phyloP scores from a whole-genome alignment of 2,329 filamentous ascomycete species.

The Colletotrichum tropicale region DNA sequence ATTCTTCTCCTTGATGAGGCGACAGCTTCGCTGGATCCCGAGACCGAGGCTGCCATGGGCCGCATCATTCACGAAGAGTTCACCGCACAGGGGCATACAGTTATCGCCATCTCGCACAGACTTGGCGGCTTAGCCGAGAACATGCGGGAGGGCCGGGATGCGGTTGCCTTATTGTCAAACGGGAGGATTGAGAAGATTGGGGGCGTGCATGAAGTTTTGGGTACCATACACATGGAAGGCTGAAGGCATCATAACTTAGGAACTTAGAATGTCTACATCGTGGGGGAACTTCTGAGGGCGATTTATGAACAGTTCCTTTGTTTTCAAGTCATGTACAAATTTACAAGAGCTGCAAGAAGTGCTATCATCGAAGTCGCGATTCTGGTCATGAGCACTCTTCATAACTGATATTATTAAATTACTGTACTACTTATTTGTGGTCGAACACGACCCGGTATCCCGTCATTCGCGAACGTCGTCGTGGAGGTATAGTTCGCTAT shows the following conservation, averaged over 20 bases:
- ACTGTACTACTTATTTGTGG: not conserved
- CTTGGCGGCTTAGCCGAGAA: not conserved
- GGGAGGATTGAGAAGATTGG: not conserved
- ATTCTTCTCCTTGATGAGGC: not conserved
- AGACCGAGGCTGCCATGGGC: not conserved
- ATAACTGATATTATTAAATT: not conserved
- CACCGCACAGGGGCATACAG: not conserved
- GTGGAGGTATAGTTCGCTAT: not conserved
- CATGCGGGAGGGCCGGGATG: not conserved
- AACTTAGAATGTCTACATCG: too few relatives aligned
- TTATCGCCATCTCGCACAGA: not conserved
- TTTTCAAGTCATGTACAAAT: too few relatives aligned
- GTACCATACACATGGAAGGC: rapidly evolving
- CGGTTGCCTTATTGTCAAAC: not conserved
- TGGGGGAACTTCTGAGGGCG: too few relatives aligned
- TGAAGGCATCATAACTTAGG: not conserved
- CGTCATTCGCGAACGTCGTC: not conserved
- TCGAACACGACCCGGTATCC: not conserved
- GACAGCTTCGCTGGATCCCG: not conserved
- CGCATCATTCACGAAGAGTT: not conserved
- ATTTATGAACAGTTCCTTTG: too few relatives aligned
- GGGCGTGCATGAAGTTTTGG: not conserved
- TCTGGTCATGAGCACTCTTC: too few relatives aligned
- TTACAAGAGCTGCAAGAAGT: too few relatives aligned
- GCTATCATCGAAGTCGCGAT: too few relatives aligned